Evolutionary conservation across 129 eudicot species (phyloP).

Genomic region (Centella asiatica): DNA sequence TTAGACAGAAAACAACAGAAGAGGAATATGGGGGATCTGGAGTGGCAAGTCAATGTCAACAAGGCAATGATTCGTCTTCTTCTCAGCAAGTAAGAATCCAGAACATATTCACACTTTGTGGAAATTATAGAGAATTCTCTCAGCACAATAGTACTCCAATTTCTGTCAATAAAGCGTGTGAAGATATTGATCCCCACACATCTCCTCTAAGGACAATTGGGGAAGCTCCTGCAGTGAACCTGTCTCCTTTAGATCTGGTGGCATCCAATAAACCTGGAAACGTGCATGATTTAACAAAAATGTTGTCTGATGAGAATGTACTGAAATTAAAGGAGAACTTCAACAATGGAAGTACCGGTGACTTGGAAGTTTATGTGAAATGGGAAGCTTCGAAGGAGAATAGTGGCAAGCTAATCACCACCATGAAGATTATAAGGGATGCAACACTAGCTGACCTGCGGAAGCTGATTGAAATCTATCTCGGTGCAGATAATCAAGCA

Average conservation of each 20-base stretch:
- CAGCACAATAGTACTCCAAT: slow-evolving; percentile 28
- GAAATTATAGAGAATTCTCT: slow-evolving; percentile 72
- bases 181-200: not conserved
- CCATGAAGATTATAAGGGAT: too few relatives aligned
- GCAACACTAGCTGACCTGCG: too few relatives aligned
- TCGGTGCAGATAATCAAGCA: too few relatives aligned
- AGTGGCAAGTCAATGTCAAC: not conserved
- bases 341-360: slow-evolving; percentile 16
- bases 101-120: slow-evolving; percentile 92
- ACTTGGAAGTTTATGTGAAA: too few relatives aligned
- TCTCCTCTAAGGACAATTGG: not conserved
- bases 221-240: not conserved
- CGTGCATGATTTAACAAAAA: slow-evolving; percentile 13
- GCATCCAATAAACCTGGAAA: slow-evolving; percentile 12
- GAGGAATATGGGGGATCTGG: too few relatives aligned
- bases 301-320: not conserved
- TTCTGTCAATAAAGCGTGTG: slow-evolving; percentile 12
- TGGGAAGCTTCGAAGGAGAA: too few relatives aligned
- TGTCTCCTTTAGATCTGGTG: not conserved
- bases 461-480: too few relatives aligned
- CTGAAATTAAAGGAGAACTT: slow-evolving; percentile 46
- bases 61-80: not conserved
- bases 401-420: too few relatives aligned
- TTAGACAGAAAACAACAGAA: not conserved
- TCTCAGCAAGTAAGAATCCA: slow-evolving; percentile 35